phyloP scores from a whole-genome alignment of 192 early-diverging fungal genomes.

The Rhizoclosmatium sp. region DNA sequence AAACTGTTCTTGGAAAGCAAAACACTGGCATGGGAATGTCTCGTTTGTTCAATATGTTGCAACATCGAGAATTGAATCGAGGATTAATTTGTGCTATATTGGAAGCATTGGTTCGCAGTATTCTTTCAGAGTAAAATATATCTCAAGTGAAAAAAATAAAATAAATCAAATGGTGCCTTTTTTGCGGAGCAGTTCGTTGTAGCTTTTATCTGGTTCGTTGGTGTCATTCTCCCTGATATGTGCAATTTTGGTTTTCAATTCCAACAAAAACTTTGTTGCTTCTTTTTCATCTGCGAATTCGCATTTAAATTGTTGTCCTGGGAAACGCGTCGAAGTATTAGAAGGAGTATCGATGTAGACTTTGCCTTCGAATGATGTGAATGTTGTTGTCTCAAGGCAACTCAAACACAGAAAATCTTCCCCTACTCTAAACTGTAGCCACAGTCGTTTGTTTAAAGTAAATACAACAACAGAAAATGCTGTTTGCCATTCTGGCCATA shows the following conservation, averaged over 20 bases:
- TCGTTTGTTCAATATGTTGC: constrained; percentile 55
- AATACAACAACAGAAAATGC: background rate
- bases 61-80: constrained; percentile 42
- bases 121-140: constrained; percentile 19
- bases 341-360: background rate
- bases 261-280: background rate
- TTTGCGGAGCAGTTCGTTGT: background rate
- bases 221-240: background rate
- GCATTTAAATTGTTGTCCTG: constrained; percentile 78
- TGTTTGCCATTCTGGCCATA: background rate
- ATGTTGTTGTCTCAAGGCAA: no score
- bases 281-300: constrained; percentile 28
- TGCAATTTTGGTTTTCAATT: background rate
- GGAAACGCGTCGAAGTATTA: background rate
- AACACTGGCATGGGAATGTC: constrained; percentile 45
- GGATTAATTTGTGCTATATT: constrained; percentile 36
- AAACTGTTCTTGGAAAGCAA: constrained; percentile 44
- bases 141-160: background rate
- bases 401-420: background rate
- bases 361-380: background rate
- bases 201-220: background rate
- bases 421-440: background rate
- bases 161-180: background rate
- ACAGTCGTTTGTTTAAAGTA: no score
- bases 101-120: constrained; percentile 44